phyloP scores from a whole-genome alignment of 2,329 filamentous ascomycete species.

The Aspergillus fructus region DNA sequence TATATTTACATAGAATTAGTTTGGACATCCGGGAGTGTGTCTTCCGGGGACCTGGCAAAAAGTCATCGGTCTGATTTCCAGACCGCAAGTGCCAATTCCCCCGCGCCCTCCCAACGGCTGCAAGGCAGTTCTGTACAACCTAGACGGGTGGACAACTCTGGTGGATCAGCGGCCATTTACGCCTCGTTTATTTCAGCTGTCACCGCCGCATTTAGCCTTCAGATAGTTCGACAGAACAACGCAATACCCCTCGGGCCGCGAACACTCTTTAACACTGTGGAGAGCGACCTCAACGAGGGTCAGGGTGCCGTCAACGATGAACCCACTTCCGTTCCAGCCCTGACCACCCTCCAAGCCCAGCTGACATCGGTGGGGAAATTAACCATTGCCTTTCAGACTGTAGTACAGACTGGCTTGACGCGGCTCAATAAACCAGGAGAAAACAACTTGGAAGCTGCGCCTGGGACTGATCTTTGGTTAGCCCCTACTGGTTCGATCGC shows the following conservation, averaged over 20 bases:
- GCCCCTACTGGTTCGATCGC: conserved; percentile 40
- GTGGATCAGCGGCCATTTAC: conserved; percentile 37
- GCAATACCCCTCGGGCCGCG: conserved; percentile 43
- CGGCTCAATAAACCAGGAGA: conserved; percentile 29
- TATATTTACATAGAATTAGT: conserved; percentile 23
- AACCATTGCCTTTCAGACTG: conserved; percentile 36
- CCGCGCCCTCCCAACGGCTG: conserved; percentile 24
- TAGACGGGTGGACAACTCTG: conserved; percentile 31
- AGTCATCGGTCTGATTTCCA: conserved; percentile 34
- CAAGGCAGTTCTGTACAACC: conserved; percentile 23
- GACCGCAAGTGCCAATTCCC: conserved; percentile 15
- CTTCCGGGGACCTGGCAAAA: conserved; percentile 36
- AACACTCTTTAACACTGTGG: conserved; percentile 38
- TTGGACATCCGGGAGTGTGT: conserved; percentile 32
- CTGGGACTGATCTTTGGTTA: conserved; percentile 40
- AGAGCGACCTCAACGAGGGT: conserved; percentile 31
- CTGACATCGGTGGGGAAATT: conserved; percentile 37
- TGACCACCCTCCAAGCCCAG: conserved; percentile 40
- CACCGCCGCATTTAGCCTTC: conserved; percentile 36
- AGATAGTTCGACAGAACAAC: conserved; percentile 34
- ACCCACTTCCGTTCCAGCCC: conserved; percentile 25
- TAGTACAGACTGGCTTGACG: conserved; percentile 36
- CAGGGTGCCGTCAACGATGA: conserved; percentile 27
- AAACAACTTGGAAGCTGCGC: conserved; percentile 19
- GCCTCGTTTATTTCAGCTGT: conserved; percentile 42